A percentile compares a stretch with the other conserved stretches of the same genome.
Conservation (phyloP, 345 rosid genomes). For the Brassica cretica region DNA sequence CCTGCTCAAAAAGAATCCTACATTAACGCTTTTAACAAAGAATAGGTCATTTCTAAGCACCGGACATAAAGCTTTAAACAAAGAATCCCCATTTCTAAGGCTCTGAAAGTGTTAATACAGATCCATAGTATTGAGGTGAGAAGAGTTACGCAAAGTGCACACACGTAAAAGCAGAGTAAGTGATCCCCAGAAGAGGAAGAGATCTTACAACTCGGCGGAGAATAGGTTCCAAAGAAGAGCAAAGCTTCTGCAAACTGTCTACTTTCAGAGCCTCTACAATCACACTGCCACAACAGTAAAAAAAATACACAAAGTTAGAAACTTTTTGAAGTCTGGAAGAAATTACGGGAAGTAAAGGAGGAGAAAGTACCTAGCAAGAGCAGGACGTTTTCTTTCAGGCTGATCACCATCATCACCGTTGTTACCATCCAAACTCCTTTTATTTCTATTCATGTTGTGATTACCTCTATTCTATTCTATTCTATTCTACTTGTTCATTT, state of each 20-base stretch:
- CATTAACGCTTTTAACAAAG: neutral
- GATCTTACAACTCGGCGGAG: conserved; percentile 95
- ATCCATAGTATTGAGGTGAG: neutral
- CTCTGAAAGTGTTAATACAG: neutral
- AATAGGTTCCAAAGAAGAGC: conserved; percentile 95
- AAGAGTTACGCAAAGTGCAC: neutral
- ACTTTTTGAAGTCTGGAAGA: neutral
- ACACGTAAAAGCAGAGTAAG: neutral
- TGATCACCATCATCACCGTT: conserved; percentile 55
- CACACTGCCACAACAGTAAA: conserved; percentile 56
- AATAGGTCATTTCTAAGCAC: neutral
- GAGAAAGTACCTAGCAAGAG: conserved; percentile 60
- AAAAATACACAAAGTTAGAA: conserved; percentile 14
- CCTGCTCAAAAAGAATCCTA: conserved; percentile 52
- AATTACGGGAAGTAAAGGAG: neutral
- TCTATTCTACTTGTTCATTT: conserved; percentile 53
- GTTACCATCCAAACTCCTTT: conserved; percentile 58
- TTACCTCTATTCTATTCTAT: conserved; percentile 54
- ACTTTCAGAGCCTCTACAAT: conserved; percentile 97
- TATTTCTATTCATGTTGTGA: conserved; percentile 49
- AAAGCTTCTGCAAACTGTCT: conserved; percentile 94
- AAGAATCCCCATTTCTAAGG: no score
- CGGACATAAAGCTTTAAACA: neutral
- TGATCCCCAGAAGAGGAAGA: neutral
- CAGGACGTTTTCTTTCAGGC: conserved; percentile 75